phyloP scores from a whole-genome alignment of 768 basidiomycete species.

The Mrakia frigida region DNA sequence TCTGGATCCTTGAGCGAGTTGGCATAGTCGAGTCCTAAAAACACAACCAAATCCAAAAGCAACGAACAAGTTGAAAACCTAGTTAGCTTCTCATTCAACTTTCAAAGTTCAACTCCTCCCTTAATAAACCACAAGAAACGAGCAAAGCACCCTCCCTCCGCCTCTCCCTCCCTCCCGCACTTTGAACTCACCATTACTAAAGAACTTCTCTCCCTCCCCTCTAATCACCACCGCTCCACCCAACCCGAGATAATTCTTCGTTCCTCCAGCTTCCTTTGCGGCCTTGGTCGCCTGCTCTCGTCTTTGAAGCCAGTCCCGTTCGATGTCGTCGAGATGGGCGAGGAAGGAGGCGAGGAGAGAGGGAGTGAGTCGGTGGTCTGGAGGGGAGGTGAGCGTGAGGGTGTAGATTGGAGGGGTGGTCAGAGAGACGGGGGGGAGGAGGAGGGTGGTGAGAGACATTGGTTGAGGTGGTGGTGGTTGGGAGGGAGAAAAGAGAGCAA shows the following conservation, averaged over 20 bases:
- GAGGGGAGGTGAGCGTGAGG: slow-evolving; percentile 41
- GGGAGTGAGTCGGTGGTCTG: slow-evolving; percentile 46
- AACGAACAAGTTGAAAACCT: no score
- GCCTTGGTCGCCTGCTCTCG: slow-evolving; percentile 23
- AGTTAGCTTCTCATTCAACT: no score
- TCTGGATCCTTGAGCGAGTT: slow-evolving; percentile 41
- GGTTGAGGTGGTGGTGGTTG: not conserved
- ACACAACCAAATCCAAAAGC: no score
- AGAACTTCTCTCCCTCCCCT: slow-evolving; percentile 41
- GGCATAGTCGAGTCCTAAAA: slow-evolving; percentile 40
- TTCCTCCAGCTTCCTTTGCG: slow-evolving; percentile 33
- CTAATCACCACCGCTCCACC: slow-evolving; percentile 43
- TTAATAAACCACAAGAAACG: not conserved
- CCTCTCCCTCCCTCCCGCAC: not conserved
- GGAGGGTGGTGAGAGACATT: slow-evolving; percentile 20
- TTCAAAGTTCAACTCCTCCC: no score
- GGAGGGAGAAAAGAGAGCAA: not conserved
- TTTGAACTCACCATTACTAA: slow-evolving; percentile 40
- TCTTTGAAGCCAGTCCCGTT: slow-evolving; percentile 42
- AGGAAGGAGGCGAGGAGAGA: slow-evolving; percentile 40
- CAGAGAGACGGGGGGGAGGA: not conserved
- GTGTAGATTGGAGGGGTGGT: slow-evolving; percentile 35
- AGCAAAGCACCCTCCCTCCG: not conserved
- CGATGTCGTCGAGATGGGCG: slow-evolving; percentile 42
- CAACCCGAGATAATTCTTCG: slow-evolving; percentile 36